Evolutionary conservation across 192 early-diverging fungal species (phyloP), one percentile per base, ranked within the genome.

Genomic region (Backusella australiensis): DNA sequence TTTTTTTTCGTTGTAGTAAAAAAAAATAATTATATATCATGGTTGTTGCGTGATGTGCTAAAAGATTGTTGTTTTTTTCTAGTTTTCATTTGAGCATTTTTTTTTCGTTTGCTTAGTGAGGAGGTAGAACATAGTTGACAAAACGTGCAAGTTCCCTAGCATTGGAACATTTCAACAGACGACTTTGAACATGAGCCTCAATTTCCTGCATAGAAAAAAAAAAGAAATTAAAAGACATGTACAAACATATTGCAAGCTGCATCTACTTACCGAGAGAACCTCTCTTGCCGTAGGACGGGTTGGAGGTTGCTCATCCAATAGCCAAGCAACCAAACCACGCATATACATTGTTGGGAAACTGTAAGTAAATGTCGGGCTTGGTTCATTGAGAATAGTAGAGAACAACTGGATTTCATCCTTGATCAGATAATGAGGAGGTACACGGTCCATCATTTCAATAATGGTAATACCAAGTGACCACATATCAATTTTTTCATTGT

Each of bases 371-470:
- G 77, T 79, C 15, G 81, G 81, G 23, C 73, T 77, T 44, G 81
- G 75, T 41, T 79, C 78, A 38, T 44, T 67, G 2, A 83, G 46
- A 39, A 83, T 79, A 3, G 74, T 71, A 21, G 78, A 69, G 69
- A 83, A 83, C 12, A 83, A 36, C 26, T 83, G 72, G 6, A 69
- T 44, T 46, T 83, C 78, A 39, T 77, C 75, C 41, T 83, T 79
- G 32, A 83, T 56, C 9, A 73, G 80, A 56, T 82, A 86, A 68
- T 79, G 83, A n/a, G 85, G 85, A 34, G 85, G 85, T 26, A 76
- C 78, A 59, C 85, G 80, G 23, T 86, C 85, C 78, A 86, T 77
- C 82, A 86, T 80, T 76, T 86, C 85, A 74, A 86, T 86, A 23
- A 79, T 74, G 19, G 80, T 82, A 42, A 87, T 82, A 26, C 82